Conservation (phyloP, 1,139 yeast genomes). For the Diutina siamensis region DNA sequence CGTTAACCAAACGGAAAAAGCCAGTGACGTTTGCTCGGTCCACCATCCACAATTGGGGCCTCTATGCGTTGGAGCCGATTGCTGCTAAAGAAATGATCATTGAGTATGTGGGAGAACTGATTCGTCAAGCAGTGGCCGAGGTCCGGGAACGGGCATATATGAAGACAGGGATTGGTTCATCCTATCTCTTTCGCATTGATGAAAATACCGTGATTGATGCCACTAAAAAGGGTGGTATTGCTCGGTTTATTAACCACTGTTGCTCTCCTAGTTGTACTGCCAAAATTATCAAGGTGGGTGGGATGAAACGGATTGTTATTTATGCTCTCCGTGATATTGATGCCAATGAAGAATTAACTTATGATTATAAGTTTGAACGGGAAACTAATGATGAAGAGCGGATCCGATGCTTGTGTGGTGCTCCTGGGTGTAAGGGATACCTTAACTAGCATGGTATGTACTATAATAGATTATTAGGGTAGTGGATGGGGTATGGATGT, state of each 20-base stretch:
- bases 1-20: conserved; percentile 78
- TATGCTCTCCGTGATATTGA: conserved; percentile 85
- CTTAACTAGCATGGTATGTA: conserved; percentile 51
- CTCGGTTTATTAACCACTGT: conserved; percentile 91
- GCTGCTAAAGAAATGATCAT: conserved; percentile 95
- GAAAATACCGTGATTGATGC: conserved; percentile 96
- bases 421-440: conserved; percentile 87
- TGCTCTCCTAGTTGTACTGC: conserved; percentile 98
- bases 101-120: conserved; percentile 95
- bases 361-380: conserved; percentile 89
- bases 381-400: conserved; percentile 87
- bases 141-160: conserved; percentile 78
- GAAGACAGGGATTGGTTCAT: conserved; percentile 90
- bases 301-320: conserved; percentile 86
- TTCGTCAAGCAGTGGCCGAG: conserved; percentile 91
- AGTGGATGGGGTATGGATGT: too few species aligned
- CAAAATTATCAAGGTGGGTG: conserved; percentile 89
- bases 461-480: neutral
- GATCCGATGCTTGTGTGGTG: conserved; percentile 88
- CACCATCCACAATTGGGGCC: conserved; percentile 96
- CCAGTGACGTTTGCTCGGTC: conserved; percentile 94
- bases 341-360: conserved; percentile 86
- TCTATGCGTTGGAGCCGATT: conserved; percentile 89
- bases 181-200: conserved; percentile 84
- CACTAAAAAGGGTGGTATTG: conserved; percentile 93